Evolutionary conservation across 2,329 filamentous ascomycete species (phyloP).

Genomic region (Diaporthe sp.): DNA sequence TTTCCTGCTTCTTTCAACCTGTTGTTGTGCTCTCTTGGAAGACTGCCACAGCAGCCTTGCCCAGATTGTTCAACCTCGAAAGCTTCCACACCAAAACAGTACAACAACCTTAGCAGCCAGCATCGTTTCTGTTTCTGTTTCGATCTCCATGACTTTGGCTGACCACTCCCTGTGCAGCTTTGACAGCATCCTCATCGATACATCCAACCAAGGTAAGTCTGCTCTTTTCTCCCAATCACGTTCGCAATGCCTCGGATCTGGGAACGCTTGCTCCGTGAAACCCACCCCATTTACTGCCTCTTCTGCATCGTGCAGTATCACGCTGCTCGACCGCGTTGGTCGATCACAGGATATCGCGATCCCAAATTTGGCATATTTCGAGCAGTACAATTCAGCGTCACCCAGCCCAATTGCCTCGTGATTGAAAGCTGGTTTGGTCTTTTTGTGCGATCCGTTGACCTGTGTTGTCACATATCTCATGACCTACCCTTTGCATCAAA

Average conservation of each 20-base stretch:
- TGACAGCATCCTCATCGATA: conserved; percentile 39
- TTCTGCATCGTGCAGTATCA: neutral
- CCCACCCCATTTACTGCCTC: neutral
- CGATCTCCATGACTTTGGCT: neutral
- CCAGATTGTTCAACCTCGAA: neutral
- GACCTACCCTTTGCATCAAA: neutral
- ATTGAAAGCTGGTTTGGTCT: neutral
- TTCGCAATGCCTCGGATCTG: neutral
- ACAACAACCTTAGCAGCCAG: neutral
- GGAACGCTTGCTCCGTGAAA: too few species aligned
- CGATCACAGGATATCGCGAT: too few species aligned
- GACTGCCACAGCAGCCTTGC: neutral
- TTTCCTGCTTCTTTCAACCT: neutral
- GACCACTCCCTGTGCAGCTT: conserved; percentile 31
- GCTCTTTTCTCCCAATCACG: neutral
- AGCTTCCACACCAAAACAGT: neutral
- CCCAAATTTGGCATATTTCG: too few species aligned
- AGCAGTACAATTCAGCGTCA: neutral
- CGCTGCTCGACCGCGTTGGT: neutral
- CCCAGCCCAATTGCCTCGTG: too few species aligned
- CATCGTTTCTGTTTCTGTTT: neutral
- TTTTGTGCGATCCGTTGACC: neutral
- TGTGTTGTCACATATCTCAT: neutral
- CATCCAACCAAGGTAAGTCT: conserved; percentile 35
- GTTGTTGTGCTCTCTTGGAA: neutral